Conservation (phyloP, 495 filamentous ascomycete species). For the Lophiotrema nucula region DNA sequence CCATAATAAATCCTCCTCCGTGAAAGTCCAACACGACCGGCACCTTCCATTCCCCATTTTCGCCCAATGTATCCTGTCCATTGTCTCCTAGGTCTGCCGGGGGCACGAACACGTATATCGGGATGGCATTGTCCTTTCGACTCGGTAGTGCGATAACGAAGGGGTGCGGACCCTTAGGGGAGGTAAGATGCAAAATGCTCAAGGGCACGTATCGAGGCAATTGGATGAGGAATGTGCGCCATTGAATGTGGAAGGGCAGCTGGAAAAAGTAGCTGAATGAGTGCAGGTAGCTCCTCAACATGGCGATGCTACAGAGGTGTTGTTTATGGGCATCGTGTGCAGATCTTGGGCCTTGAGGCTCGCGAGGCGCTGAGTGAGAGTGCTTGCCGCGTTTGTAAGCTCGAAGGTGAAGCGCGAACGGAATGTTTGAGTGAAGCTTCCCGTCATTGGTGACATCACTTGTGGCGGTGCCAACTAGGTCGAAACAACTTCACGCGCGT, state of each 20-base stretch:
- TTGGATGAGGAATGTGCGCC: conserved; percentile 33
- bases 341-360: no score
- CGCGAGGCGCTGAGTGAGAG: no score
- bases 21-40: conserved; percentile 37
- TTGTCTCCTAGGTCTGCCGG: conserved; percentile 4
- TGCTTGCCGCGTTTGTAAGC: no score
- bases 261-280: conserved; percentile 26
- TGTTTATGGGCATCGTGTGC: no score
- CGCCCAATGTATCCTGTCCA: neutral
- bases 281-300: conserved; percentile 23
- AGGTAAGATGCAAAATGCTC: conserved; percentile 30
- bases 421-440: no score
- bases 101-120: conserved; percentile 36
- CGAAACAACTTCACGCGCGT: no score
- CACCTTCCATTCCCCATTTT: conserved; percentile 24
- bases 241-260: conserved; percentile 35
- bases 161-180: conserved; percentile 34
- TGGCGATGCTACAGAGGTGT: no score
- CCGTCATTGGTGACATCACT: no score
- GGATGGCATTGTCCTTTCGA: conserved; percentile 28
- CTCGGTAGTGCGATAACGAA: conserved; percentile 33
- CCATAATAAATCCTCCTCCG: conserved; percentile 38
- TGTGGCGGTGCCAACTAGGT: no score
- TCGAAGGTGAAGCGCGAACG: no score
- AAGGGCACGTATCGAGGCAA: conserved; percentile 34